Conservation (phyloP, 805 yeast genomes). For the Starmerella floris region DNA sequence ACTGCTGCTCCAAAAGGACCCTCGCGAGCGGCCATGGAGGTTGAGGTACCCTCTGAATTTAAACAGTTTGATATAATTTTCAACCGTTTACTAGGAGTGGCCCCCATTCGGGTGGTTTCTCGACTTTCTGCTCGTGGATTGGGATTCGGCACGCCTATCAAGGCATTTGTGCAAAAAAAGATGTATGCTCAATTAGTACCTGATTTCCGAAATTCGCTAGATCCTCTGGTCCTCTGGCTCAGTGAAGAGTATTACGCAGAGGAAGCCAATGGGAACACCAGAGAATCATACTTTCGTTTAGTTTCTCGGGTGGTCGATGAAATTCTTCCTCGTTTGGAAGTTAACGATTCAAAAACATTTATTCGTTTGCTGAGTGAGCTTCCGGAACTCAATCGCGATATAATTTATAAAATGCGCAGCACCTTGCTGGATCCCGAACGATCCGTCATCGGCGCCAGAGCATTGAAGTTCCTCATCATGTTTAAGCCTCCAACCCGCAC, state of each 20-base stretch:
- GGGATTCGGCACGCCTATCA: conserved; percentile 17
- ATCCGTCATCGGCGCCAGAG: conserved; percentile 63
- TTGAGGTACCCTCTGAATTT: conserved; percentile 13
- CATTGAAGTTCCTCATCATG: conserved; percentile 68
- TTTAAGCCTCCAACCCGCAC: conserved; percentile 74
- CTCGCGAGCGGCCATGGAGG: conserved; percentile 16
- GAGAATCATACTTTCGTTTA: conserved; percentile 45
- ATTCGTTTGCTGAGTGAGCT: conserved; percentile 75
- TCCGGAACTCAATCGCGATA: conserved; percentile 53
- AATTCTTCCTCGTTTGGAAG: conserved; percentile 71
- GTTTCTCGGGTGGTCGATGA: conserved; percentile 59
- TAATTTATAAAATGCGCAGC: conserved; percentile 54
- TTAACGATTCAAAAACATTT: conserved; percentile 64
- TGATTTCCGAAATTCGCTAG: conserved; percentile 59
- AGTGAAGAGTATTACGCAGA: conserved; percentile 88
- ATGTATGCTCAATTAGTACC: conserved; percentile 60
- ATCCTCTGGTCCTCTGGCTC: conserved; percentile 76
- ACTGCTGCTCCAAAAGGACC: conserved; percentile 17
- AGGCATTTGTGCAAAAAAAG: conserved; percentile 51
- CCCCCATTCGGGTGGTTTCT: conserved; percentile 15
- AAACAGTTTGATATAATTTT: conserved; percentile 5
- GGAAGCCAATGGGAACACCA: conserved; percentile 67
- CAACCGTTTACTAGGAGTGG: conserved; percentile 13
- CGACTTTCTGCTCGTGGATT: conserved; percentile 49
- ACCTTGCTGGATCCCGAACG: conserved; percentile 79